A percentile compares a stretch with the other conserved stretches of the same genome.
Conservation (phyloP, 345 rosid species). For the Dovyalis caffra region DNA sequence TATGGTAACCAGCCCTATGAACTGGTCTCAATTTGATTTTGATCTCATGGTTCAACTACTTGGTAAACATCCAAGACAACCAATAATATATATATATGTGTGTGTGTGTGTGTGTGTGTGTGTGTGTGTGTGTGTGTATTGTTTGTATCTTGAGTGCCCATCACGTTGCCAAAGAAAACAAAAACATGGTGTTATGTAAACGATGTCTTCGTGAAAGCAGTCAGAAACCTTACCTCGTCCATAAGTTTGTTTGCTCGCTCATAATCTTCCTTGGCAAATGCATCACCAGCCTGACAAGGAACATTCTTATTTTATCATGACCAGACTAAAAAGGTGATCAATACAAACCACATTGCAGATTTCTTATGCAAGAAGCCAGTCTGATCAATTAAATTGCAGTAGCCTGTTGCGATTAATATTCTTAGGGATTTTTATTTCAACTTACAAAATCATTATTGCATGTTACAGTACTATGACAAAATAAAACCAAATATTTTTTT, state of each 20-base stretch:
- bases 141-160: neutral
- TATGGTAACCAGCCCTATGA: neutral
- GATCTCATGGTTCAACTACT: neutral
- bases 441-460: neutral
- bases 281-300: conserved; percentile 46
- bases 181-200: neutral
- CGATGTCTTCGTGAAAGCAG: neutral
- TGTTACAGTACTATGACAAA: neutral
- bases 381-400: neutral
- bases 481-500: too few species aligned
- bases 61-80: neutral
- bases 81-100: neutral
- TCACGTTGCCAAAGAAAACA: neutral
- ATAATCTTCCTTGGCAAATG: conserved; percentile 42
- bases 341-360: neutral
- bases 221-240: conserved; percentile 37
- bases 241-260: conserved; percentile 44
- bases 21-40: neutral
- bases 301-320: conserved; percentile 2
- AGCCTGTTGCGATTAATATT: neutral
- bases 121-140: too few species aligned
- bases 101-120: too few species aligned
- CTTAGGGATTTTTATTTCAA: neutral
- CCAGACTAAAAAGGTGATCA: conserved; percentile 1
- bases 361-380: neutral